Evolutionary conservation across 257 asterid species (phyloP), one percentile per base, ranked within the genome.

Genomic region (Nicotiana sylvestris): DNA sequence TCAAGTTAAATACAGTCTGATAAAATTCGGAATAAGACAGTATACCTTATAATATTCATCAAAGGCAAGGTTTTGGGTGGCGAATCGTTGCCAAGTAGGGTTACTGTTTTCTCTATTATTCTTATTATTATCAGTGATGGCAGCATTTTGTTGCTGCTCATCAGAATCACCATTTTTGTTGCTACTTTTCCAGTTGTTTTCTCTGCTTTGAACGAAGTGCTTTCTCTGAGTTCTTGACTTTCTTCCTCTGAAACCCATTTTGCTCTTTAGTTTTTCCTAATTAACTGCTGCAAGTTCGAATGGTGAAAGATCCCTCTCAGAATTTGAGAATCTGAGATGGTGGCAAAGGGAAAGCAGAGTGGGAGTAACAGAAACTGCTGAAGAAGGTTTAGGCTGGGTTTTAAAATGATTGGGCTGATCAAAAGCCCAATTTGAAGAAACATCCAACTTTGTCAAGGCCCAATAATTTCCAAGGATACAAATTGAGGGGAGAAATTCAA

Each of bases 211-310:
- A 60, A 89, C 84, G 79, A 96, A 96, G 90, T 96, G 98, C 18
- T 92, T 96, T 82, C 98, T 87, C 91, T 94, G 99, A 78, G 99
- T 96, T 15, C 99, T 97, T 43, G 96, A 91, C 90, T 91, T 96
- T 62, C 98, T 96, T 62, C 98, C 93, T 69, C 97, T 87, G 5
- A 97, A 94, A 33, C 99, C 97, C 98, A 91, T 95, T 68, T 83
- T 39, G 2, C 55, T 51, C 32, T 58, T 25, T 81, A 49, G 83
- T 43, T 33, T 81, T 67, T 77, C 78, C 27, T 53, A 53, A 12
- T 13, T 53, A 53, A 46, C 84, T 58, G 68, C 67, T 81, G 83
- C 9, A 33, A 39, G 49, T 49, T 78, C 37, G 12, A 49, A 78
- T 21, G 21, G 25, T 17, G 56, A 43, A n/a, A 69, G 43, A 9